phyloP scores from a whole-genome alignment of 768 basidiomycete species.

The Paxillus ammoniavirescens region DNA sequence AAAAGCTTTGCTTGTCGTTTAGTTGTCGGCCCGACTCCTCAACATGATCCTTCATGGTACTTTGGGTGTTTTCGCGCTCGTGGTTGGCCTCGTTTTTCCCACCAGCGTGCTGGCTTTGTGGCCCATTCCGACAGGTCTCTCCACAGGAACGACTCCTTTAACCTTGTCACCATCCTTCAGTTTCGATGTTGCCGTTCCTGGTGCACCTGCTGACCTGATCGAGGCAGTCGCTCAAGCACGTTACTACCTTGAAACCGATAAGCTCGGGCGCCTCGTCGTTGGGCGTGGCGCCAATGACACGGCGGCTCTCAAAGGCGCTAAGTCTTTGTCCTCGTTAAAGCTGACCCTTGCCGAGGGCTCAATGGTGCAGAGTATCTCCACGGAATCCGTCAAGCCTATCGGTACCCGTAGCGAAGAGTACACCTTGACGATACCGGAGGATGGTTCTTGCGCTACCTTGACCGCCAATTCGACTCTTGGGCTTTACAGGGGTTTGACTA shows the following conservation, averaged over 20 bases:
- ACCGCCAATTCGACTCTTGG: constrained; percentile 48
- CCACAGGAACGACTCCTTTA: constrained; percentile 27
- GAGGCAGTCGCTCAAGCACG: constrained; percentile 32
- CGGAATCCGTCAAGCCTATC: constrained; percentile 35
- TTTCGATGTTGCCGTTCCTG: constrained; percentile 24
- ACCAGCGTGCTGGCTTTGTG: constrained; percentile 22
- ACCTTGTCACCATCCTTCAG: constrained; percentile 24
- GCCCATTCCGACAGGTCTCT: constrained; percentile 30
- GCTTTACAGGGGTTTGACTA: constrained; percentile 51
- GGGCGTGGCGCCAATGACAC: constrained; percentile 37
- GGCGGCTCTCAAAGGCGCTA: constrained; percentile 24
- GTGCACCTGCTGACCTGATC: constrained; percentile 32
- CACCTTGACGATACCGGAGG: constrained; percentile 35
- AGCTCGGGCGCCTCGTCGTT: constrained; percentile 39
- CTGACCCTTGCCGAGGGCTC: constrained; percentile 23
- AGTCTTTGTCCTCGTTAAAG: constrained; percentile 23
- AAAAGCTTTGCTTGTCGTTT: background rate
- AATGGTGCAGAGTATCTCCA: constrained; percentile 27
- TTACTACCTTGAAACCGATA: constrained; percentile 34
- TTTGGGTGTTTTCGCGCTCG: constrained; percentile 12
- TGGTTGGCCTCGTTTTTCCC: constrained; percentile 1
- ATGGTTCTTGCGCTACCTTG: constrained; percentile 37
- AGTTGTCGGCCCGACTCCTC: background rate
- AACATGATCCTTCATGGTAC: constrained; percentile 5
- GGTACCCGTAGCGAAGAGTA: constrained; percentile 46